Evolutionary conservation across 768 basidiomycete genomes (phyloP), one percentile per base, ranked within the genome.

Genomic region (Tubosaeta sp.): DNA sequence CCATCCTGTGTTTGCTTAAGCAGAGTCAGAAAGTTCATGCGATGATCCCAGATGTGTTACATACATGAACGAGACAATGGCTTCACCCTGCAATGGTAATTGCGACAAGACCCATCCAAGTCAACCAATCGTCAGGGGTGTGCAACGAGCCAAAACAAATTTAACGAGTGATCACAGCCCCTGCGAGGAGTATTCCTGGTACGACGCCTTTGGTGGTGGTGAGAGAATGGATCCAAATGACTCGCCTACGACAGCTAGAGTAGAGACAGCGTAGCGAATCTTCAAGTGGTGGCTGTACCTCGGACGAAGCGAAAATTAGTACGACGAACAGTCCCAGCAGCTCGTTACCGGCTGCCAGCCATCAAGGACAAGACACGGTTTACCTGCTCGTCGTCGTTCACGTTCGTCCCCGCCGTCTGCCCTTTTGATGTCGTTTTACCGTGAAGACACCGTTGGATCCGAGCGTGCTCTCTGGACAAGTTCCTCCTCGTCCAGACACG

Each of bases 401-500:
- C 38, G 38, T 39, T 18, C 34, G 25, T 38, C n/a, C 16, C 16
- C 46, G 34, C n/a, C 34, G 3, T 18, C 39, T 35, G n/a, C 46
- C n/a, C 7, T 43, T 49, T 35, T 59, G 38, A 63, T 67, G 59
- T 56, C 57, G 9, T 51, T 40, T 48, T 50, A 52, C 40, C 49
- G 39, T 42, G 48, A 58, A 42, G 30, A 34, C 49, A 41, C 40
- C 35, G 49, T 45, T 55, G 49, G 52, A 51, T 30, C 45, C 30
- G 59, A 74, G 35, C 77, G 73, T 49, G 66, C 67, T 24, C 77
- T 81, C 14, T 73, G 75, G 65, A 82, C 75, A 57, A 69, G 75
- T 19, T 82, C 84, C 8, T 80, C 82, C 30, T 83, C 84, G 24
- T 69, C 82, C 43, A 70, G 75, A 52, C 74, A 74, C 52, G 78